A percentile compares a stretch with the other conserved stretches of the same genome.
These are phyloP conservation scores for Phytophthora fragariae DNA, from an alignment of 352 stramenopile genomes.

Conservation along the genomic window DNA sequence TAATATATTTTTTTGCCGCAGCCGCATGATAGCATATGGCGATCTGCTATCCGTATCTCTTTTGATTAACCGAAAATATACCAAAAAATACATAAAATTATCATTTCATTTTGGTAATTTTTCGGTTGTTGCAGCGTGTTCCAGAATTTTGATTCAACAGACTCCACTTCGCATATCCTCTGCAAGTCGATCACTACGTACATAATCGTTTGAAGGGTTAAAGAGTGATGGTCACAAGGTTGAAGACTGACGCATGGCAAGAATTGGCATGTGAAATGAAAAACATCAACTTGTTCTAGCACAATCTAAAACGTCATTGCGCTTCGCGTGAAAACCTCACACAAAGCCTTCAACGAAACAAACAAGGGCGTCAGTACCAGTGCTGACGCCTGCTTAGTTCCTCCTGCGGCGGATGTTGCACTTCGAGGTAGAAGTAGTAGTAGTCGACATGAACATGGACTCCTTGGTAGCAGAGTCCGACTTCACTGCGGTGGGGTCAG, in stretches of 20 bases:
- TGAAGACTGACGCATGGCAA: neutral
- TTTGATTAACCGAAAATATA: too few species aligned
- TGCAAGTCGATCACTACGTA: too few species aligned
- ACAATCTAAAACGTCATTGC: conserved; percentile 8
- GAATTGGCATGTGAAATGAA: neutral
- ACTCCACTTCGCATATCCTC: too few species aligned
- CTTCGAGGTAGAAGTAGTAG: conserved; percentile 10
- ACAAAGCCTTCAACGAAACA: conserved; percentile 16
- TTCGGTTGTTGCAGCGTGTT: too few species aligned
- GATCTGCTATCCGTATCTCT: too few species aligned
- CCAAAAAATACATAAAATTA: too few species aligned
- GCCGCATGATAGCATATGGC: too few species aligned
- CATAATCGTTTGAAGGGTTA: too few species aligned
- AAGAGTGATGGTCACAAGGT: too few species aligned
- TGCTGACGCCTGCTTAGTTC: conserved; percentile 16
- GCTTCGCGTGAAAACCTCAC: conserved; percentile 10
- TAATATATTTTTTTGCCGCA: too few species aligned
- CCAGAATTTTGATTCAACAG: too few species aligned
- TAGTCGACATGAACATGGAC: neutral
- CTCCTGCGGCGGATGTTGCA: conserved; percentile 33
- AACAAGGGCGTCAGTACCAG: conserved; percentile 22
- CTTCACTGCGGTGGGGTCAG: conserved; percentile 7
- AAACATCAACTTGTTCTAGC: conserved; percentile 2
- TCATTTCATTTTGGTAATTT: too few species aligned
- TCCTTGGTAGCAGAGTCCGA: conserved; percentile 3